These are phyloP conservation scores for Phytophthora melonis DNA, from an alignment of 352 stramenopile genomes.

Conservation along the genomic window DNA sequence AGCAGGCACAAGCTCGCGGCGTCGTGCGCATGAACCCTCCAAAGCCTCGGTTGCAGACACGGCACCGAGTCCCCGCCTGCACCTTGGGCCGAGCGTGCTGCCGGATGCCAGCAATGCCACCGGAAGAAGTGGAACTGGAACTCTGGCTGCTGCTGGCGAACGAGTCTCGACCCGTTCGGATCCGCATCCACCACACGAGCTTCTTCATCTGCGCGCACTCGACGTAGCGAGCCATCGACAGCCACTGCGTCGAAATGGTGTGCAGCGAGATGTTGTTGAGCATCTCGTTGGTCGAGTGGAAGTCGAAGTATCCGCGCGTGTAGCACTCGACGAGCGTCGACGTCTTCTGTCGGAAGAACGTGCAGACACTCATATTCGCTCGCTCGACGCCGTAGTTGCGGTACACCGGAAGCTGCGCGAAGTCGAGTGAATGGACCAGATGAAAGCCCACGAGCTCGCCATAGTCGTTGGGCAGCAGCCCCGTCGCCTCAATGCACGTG, in stretches of 20 bases:
- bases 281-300: slow-evolving; percentile 49
- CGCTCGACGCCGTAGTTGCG: slow-evolving; percentile 46
- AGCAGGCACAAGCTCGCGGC: slow-evolving; percentile 40
- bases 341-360: slow-evolving; percentile 51
- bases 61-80: slow-evolving; percentile 33
- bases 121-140: slow-evolving; percentile 42
- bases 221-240: slow-evolving; percentile 45
- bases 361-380: slow-evolving; percentile 59
- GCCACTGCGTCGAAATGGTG: slow-evolving; percentile 53
- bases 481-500: slow-evolving; percentile 64
- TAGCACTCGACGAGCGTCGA: slow-evolving; percentile 51
- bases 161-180: slow-evolving; percentile 47
- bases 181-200: slow-evolving; percentile 51
- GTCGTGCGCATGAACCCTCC: slow-evolving; percentile 40
- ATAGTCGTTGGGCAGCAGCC: slow-evolving; percentile 43
- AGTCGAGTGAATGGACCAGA: slow-evolving; percentile 65
- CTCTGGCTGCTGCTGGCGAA: slow-evolving; percentile 50
- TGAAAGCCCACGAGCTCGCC: slow-evolving; percentile 65
- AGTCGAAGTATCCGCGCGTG: slow-evolving; percentile 58
- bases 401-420: slow-evolving; percentile 51
- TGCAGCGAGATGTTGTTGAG: slow-evolving; percentile 59
- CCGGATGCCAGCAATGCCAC: slow-evolving; percentile 18
- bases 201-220: slow-evolving; percentile 61
- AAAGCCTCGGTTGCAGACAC: slow-evolving; percentile 42
- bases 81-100: slow-evolving; percentile 12